Conservation (phyloP, 352 stramenopile species). For the Globisporangium heterothallicum region DNA sequence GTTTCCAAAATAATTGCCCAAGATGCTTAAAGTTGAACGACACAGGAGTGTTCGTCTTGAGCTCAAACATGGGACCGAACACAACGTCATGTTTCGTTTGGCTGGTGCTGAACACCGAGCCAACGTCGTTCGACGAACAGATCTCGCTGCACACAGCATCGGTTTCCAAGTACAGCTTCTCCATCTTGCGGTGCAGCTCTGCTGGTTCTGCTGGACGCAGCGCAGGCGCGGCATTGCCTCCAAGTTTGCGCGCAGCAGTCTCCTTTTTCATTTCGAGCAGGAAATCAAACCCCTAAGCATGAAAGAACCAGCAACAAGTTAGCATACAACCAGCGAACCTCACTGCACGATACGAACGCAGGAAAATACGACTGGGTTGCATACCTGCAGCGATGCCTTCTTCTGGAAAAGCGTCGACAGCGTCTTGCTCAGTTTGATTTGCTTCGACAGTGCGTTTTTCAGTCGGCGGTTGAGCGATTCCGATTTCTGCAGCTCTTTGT, state of each 20-base stretch:
- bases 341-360: background rate
- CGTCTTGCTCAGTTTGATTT: constrained; percentile 35
- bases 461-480: constrained; percentile 39
- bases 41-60: constrained; percentile 5
- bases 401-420: constrained; percentile 9
- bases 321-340: too few species aligned
- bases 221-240: too few species aligned
- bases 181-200: background rate
- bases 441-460: constrained; percentile 28
- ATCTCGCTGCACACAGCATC: constrained; percentile 4
- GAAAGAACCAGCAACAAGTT: too few species aligned
- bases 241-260: background rate
- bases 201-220: background rate
- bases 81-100: background rate
- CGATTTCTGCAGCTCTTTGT: constrained; percentile 29
- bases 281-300: background rate
- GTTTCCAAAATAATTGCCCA: background rate
- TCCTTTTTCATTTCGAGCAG: background rate
- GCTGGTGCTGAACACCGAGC: constrained; percentile 1
- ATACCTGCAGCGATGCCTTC: background rate
- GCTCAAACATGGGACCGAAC: constrained; percentile 4
- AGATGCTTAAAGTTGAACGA: background rate
- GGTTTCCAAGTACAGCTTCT: background rate
- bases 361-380: too few species aligned
- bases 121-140: background rate